Conservation (phyloP, 139 green algal genomes). For the Gonium pectorale region DNA sequence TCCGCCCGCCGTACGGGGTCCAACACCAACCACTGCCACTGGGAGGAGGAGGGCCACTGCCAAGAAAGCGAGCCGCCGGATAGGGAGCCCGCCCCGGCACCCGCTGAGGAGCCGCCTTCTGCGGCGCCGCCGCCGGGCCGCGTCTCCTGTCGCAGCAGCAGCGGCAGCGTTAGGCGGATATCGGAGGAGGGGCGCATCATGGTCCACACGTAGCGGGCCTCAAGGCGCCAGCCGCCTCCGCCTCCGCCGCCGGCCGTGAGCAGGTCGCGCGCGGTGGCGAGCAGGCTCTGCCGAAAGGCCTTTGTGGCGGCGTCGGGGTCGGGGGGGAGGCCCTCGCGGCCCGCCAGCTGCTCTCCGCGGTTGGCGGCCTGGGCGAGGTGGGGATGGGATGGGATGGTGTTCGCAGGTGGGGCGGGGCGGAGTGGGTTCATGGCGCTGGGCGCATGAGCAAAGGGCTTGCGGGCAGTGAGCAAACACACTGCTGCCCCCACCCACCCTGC, state of each 20-base stretch:
- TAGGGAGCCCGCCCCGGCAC: not conserved
- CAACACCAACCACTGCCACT: not conserved
- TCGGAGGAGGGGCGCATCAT: constrained; percentile 24
- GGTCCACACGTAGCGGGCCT: not conserved
- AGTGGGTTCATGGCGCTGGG: too few species aligned
- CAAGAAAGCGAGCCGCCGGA: too few species aligned
- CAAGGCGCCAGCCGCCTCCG: constrained; percentile 1
- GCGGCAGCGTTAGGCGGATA: constrained; percentile 37
- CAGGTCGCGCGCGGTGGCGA: not conserved
- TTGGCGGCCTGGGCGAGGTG: not conserved
- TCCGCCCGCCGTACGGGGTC: not conserved
- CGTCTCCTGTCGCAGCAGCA: constrained; percentile 1
- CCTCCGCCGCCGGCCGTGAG: not conserved
- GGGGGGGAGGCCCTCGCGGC: not conserved
- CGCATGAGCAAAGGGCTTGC: too few species aligned
- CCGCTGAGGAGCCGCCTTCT: not conserved
- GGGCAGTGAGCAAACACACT: too few species aligned
- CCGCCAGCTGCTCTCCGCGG: not conserved
- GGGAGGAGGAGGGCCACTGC: too few species aligned
- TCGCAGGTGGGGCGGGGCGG: too few species aligned
- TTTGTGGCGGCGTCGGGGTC: not conserved
- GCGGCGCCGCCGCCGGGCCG: not conserved
- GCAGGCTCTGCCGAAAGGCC: not conserved
- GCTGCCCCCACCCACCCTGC: too few species aligned
- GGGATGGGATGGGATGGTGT: too few species aligned